phyloP scores from a whole-genome alignment of 1,139 yeast genomes.

The Eremothecium coryli region DNA sequence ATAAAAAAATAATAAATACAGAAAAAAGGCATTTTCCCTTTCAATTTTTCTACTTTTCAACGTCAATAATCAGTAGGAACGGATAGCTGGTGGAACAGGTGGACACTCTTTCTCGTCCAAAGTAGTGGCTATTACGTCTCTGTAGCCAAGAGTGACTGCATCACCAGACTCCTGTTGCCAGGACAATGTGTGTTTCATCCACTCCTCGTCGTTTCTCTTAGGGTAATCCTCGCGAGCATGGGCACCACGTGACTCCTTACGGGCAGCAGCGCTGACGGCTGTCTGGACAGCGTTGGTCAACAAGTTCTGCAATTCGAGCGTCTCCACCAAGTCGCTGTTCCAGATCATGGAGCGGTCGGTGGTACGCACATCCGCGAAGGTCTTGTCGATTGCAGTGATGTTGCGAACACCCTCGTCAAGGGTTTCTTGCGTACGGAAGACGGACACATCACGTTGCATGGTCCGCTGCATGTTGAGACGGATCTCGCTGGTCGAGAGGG shows the following conservation, averaged over 20 bases:
- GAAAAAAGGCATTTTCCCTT: no score
- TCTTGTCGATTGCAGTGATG: conserved; percentile 65
- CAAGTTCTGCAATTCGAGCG: conserved; percentile 92
- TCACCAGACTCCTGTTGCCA: conserved; percentile 76
- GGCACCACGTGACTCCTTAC: conserved; percentile 98
- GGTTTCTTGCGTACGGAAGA: conserved; percentile 88
- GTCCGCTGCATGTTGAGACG: conserved; percentile 89
- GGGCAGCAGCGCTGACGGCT: conserved; percentile 86
- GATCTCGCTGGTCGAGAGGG: conserved; percentile 74
- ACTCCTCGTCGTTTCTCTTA: conserved; percentile 86
- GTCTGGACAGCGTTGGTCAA: conserved; percentile 97
- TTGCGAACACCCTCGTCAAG: conserved; percentile 85
- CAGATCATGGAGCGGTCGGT: conserved; percentile 97
- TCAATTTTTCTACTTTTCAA: no score
- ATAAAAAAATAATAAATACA: no score
- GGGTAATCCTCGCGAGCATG: conserved; percentile 98
- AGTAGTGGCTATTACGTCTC: conserved; percentile 75
- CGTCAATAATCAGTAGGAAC: conserved; percentile 57
- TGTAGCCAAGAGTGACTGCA: conserved; percentile 68
- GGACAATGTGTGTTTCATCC: conserved; percentile 97
- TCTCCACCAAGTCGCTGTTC: conserved; percentile 95
- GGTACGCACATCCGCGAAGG: conserved; percentile 68
- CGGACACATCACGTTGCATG: conserved; percentile 97
- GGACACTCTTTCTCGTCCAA: conserved; percentile 89
- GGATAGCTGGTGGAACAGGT: conserved; percentile 93